A percentile compares a stretch with the other conserved stretches of the same genome.
Evolutionary conservation across 495 filamentous ascomycete species (phyloP).

Genomic region (Recurvomyces mirabilis): DNA sequence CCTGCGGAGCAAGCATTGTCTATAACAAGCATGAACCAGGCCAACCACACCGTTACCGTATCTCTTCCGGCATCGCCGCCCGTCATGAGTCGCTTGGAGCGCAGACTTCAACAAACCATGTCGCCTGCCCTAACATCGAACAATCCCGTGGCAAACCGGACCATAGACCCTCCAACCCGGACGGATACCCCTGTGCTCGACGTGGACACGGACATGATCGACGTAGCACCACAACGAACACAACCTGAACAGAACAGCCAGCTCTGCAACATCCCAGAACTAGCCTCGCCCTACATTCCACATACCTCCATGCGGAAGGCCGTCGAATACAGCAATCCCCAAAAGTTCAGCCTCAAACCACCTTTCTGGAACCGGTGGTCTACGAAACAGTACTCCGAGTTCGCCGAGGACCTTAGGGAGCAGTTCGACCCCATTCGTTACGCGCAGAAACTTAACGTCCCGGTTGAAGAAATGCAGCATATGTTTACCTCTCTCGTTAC

Average conservation of each 20-base stretch:
- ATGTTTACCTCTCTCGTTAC: conserved; percentile 1
- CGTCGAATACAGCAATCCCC: conserved; percentile 1
- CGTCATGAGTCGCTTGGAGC: no score
- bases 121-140: neutral
- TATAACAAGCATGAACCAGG: no score
- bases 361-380: conserved; percentile 7
- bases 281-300: conserved; percentile 4
- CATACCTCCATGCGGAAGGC: neutral
- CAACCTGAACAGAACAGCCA: neutral
- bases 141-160: neutral
- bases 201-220: no score
- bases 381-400: neutral
- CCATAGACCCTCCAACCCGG: neutral
- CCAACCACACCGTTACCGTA: no score
- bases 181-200: neutral
- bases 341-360: conserved; percentile 8
- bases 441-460: neutral
- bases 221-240: neutral
- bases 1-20: no score
- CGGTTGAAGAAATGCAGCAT: conserved; percentile 7
- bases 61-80: no score
- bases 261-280: conserved; percentile 5
- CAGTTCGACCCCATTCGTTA: conserved; percentile 3
- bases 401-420: conserved; percentile 1
- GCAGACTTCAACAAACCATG: no score